phyloP scores from a whole-genome alignment of 768 basidiomycete genomes.

The Agrocybe pediades region DNA sequence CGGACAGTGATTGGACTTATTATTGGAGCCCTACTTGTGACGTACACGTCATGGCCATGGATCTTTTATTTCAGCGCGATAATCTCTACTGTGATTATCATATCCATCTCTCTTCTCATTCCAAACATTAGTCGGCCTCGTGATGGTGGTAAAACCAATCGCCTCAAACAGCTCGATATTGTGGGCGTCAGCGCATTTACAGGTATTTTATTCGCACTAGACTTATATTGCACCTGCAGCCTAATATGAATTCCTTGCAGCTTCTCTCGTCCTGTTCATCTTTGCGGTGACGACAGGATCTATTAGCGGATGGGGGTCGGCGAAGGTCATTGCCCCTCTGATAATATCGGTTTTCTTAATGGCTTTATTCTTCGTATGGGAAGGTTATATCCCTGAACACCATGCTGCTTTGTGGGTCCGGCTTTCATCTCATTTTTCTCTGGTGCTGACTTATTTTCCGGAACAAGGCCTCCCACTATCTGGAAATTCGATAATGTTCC shows the following conservation, averaged over 20 bases:
- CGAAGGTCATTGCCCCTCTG: slow-evolving; percentile 46
- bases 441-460: background rate
- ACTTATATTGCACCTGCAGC: background rate
- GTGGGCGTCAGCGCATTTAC: slow-evolving; percentile 40
- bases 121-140: slow-evolving; percentile 22
- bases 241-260: slow-evolving; percentile 15
- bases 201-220: slow-evolving; percentile 20
- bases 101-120: slow-evolving; percentile 33
- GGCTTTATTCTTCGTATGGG: slow-evolving; percentile 52
- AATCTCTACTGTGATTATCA: slow-evolving; percentile 32
- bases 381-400: slow-evolving; percentile 38
- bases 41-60: slow-evolving; percentile 46
- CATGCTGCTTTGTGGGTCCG: slow-evolving; percentile 42
- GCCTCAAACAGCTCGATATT: slow-evolving; percentile 35
- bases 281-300: slow-evolving; percentile 50
- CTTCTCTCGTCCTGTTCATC: slow-evolving; percentile 38
- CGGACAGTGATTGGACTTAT: slow-evolving; percentile 39
- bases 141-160: background rate
- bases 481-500: slow-evolving; percentile 45
- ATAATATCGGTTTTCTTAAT: slow-evolving; percentile 43
- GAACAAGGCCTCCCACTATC: slow-evolving; percentile 37
- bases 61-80: slow-evolving; percentile 51
- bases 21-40: slow-evolving; percentile 45
- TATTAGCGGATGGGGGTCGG: slow-evolving; percentile 47
- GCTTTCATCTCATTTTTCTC: background rate